These are phyloP conservation scores for Ambrosiella xylebori DNA, from an alignment of 2,329 filamentous ascomycete genomes.

Conservation along the genomic window DNA sequence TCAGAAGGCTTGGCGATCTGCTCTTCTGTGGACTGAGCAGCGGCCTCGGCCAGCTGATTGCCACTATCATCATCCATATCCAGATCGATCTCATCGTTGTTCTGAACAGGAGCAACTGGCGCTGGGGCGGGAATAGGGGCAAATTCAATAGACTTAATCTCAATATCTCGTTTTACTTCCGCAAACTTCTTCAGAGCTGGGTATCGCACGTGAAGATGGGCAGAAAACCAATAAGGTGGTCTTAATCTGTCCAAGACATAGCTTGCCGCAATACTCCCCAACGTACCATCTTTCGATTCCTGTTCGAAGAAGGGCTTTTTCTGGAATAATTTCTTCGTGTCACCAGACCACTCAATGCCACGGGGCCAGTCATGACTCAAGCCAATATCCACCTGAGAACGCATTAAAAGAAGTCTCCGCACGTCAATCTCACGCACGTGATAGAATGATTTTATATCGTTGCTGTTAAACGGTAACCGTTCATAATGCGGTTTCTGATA, in stretches of 20 bases:
- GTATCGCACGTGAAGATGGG: conserved; percentile 83
- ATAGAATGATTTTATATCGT: conserved; percentile 69
- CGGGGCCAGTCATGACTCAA: conserved; percentile 94
- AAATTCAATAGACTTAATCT: conserved; percentile 15
- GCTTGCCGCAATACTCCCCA: conserved; percentile 67
- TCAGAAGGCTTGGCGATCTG: not conserved
- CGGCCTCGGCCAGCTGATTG: not conserved
- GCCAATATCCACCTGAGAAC: conserved; percentile 79
- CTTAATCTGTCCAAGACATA: conserved; percentile 66
- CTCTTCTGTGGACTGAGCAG: conserved; percentile 9
- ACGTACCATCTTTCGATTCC: conserved; percentile 56
- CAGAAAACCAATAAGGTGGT: conserved; percentile 81
- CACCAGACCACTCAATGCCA: conserved; percentile 61
- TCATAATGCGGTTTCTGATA: conserved; percentile 74
- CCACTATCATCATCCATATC: conserved; percentile 40
- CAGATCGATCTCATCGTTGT: conserved; percentile 55
- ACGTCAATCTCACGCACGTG: conserved; percentile 80
- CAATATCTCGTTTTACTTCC: not conserved
- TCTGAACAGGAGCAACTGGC: conserved; percentile 20
- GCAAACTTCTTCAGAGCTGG: conserved; percentile 43
- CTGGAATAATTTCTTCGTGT: conserved; percentile 49
- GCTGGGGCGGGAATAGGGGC: not conserved
- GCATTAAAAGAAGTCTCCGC: conserved; percentile 70
- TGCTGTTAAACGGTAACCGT: conserved; percentile 62
- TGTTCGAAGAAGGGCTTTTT: conserved; percentile 57